phyloP scores from a whole-genome alignment of 345 rosid species.

The Anastatica hierochuntica region DNA sequence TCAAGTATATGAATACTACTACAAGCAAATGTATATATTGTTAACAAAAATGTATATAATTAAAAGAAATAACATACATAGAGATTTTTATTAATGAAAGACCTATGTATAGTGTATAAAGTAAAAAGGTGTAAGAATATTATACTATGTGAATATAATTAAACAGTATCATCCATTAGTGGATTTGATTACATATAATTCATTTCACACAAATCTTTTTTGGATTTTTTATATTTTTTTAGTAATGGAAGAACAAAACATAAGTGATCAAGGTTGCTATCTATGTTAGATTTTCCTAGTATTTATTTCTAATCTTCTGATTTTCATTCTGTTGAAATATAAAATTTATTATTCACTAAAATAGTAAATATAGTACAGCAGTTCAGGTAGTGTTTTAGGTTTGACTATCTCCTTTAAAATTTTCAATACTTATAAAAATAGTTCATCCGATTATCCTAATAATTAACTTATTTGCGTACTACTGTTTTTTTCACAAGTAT shows the following conservation, averaged over 20 bases:
- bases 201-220: not conserved
- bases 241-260: not conserved
- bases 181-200: too few relatives aligned
- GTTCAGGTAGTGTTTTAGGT: not conserved
- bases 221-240: conserved; percentile 1
- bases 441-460: not conserved
- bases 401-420: not conserved
- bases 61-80: not conserved
- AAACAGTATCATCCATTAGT: too few relatives aligned
- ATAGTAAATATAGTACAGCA: not conserved
- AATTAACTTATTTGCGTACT: not conserved
- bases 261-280: not conserved
- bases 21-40: not conserved
- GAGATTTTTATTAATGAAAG: too few relatives aligned
- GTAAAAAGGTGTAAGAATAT: too few relatives aligned
- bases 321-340: too few relatives aligned
- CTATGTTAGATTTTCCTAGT: conserved; percentile 7
- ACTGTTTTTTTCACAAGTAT: not conserved
- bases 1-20: not conserved
- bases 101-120: too few relatives aligned
- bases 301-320: not conserved
- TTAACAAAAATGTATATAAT: not conserved
- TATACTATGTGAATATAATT: too few relatives aligned
- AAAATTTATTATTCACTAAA: not conserved
- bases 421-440: not conserved